phyloP scores from a whole-genome alignment of 2,329 filamentous ascomycete genomes.

The Teratosphaeria destructans region DNA sequence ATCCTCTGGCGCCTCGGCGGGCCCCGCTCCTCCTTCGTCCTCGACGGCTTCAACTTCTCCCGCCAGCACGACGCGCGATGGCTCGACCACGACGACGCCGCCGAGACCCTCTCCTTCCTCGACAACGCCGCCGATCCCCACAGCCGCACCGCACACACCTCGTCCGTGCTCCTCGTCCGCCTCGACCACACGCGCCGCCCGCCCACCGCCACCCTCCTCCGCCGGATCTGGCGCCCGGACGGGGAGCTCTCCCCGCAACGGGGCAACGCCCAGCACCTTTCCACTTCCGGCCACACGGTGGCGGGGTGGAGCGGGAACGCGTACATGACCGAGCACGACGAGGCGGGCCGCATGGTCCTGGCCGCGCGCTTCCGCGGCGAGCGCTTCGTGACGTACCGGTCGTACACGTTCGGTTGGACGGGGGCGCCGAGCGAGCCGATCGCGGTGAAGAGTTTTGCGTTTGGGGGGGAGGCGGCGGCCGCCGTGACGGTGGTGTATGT shows the following conservation, averaged over 20 bases:
- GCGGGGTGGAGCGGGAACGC: neutral
- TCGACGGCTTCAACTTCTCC: constrained; percentile 18
- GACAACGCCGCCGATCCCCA: neutral
- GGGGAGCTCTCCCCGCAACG: neutral
- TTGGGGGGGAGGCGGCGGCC: neutral
- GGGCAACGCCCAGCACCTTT: neutral
- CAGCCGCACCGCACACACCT: neutral
- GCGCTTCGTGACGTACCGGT: neutral
- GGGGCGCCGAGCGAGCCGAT: neutral
- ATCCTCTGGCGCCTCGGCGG: constrained; percentile 31
- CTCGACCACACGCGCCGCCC: neutral
- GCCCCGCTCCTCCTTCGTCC: constrained; percentile 7
- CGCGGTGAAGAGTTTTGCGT: neutral
- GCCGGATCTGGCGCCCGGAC: neutral
- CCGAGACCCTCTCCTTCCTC: constrained; percentile 6
- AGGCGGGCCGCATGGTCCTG: neutral
- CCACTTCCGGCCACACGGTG: neutral
- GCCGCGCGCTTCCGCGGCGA: neutral
- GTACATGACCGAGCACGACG: neutral
- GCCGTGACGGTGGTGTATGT: neutral
- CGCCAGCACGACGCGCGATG: constrained; percentile 24
- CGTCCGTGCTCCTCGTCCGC: neutral
- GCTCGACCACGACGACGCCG: neutral
- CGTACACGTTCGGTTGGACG: neutral
- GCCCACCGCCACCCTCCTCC: neutral